Base-by-base conservation (phyloP, 805 yeast species). In the Pichia californica region DNA sequence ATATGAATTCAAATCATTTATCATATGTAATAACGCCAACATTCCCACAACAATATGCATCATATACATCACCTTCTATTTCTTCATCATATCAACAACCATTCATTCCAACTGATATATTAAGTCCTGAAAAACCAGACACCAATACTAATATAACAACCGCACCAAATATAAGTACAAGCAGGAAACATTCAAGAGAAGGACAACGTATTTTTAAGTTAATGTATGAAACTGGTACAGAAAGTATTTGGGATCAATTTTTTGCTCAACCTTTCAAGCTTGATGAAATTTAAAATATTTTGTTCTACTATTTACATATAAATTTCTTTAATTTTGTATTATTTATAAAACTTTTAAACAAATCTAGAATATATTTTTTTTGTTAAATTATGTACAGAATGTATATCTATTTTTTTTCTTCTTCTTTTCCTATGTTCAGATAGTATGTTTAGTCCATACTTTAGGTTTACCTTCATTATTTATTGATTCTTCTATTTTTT, bases 181-280 rank as follows among this genome's bases (percentile, higher is more conserved):
- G 19, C 7, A 44, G 31, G 6, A 39, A 21, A 15, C 19, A 31
- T 5, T 30, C 61, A 5, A 63, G 54, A 31, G 87, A 81, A 48
- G 82, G 81, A 5, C 72, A 70, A 47, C 65, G 69, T 40, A 71
- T 80, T 18, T 77, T 70, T 54, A 84, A 80, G 52, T 63, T 82
- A 66, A 72, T 82, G 47, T 74, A 71, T 52, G 82, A 76, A 55
- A 74, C 79, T 37, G 80, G 83, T 4, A 71, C 77, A 3, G 87
- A 81, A 43, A 68, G 79, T 21, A 79, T 81, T 28, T 81, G 87
- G 84, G 86, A 79, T 41, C 83, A 78, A 51, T 76, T 76, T 51
- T 77, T 79, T 55, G 62, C 65, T 1, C 54, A 57, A 16, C 52
- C 56, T 14, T 54, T 46, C 26, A 39, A 41, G 9, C 45, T 38